Evolutionary conservation across 2,329 filamentous ascomycete species (phyloP).

Genomic region (Gaeumannomyces tritici): DNA sequence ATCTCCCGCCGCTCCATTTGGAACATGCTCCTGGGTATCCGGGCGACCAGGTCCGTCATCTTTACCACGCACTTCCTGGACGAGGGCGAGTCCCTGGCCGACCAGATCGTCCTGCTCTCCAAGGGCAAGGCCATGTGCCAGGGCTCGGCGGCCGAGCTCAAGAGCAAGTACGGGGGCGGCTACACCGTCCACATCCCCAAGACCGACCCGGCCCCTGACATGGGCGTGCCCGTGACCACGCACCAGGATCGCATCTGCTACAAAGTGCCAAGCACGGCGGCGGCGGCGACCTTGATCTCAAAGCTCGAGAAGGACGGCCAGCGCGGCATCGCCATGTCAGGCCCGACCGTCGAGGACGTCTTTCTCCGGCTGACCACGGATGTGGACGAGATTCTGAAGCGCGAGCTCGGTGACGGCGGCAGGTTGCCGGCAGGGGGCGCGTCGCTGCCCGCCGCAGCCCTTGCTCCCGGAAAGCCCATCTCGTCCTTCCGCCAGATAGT

Average conservation of each 20-base stretch:
- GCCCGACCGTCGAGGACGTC: constrained; percentile 87
- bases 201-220: constrained; percentile 40
- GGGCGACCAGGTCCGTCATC: constrained; percentile 72
- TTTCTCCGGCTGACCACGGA: constrained; percentile 83
- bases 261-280: constrained; percentile 55
- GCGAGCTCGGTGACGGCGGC: constrained; percentile 1
- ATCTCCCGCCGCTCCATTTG: constrained; percentile 82
- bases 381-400: constrained; percentile 42
- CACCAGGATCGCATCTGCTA: constrained; percentile 67
- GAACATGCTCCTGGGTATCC: constrained; percentile 83
- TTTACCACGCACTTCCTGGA: constrained; percentile 91
- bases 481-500: constrained; percentile 60
- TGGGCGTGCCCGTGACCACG: constrained; percentile 45
- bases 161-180: constrained; percentile 71
- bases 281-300: constrained; percentile 63
- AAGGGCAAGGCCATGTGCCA: constrained; percentile 74
- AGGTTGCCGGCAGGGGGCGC: neutral
- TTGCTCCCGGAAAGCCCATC: constrained; percentile 60
- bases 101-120: constrained; percentile 81
- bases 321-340: constrained; percentile 73
- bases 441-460: constrained; percentile 13
- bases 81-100: constrained; percentile 81
- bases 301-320: constrained; percentile 58
- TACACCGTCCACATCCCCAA: constrained; percentile 73
- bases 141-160: constrained; percentile 78